Evolutionary conservation across 2,329 filamentous ascomycete species (phyloP), one percentile per base, ranked within the genome.

Genomic region (Cercospora sp.): DNA sequence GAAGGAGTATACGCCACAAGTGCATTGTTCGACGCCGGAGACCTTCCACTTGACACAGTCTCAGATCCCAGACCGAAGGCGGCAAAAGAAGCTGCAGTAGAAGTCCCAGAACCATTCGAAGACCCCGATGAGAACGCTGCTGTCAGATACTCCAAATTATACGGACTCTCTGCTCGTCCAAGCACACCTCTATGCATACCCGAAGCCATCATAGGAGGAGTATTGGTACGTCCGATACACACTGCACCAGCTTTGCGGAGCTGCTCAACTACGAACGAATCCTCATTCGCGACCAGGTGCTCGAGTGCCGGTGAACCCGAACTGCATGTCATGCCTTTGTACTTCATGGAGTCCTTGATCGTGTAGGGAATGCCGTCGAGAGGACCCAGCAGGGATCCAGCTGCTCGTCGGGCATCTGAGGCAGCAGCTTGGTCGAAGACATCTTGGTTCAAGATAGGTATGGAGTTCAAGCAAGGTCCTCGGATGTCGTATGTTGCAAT

Each of bases 291-390:
- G 2, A 84, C 71, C 0, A 89, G 73, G 7, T 83, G 73, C 34
- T 81, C 73, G 64, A 89, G 86, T 0, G 86, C 87, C 1, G 85
- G 84, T 0, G 86, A 88, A 0, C 86, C 87, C 61, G 81, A 78
- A 0, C 85, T 85, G 1, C 85, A 83, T 0, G 82, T 86, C 80
- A 88, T 82, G 1, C 84, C 84, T 26, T 80, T 79, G 30, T 85
- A 82, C 70, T 84, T 86, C 78, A 85, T 88, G 71, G 81, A 85
- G 72, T 89, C 86, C 74, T 89, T 88, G 71, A 87, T 79, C 0
- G 85, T 86, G 67, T 82, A 88, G 0, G 86, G 85, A 6, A 89
- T 86, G 1, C 87, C 85, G 70, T 89, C 85, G 0, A 88, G 77
- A 0, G 78, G 79, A 2, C 82, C 76, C 3, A 70, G 68, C 10